Evolutionary conservation across 1,284 basidiomycete species (phyloP).

Genomic region (Bothia castanella): DNA sequence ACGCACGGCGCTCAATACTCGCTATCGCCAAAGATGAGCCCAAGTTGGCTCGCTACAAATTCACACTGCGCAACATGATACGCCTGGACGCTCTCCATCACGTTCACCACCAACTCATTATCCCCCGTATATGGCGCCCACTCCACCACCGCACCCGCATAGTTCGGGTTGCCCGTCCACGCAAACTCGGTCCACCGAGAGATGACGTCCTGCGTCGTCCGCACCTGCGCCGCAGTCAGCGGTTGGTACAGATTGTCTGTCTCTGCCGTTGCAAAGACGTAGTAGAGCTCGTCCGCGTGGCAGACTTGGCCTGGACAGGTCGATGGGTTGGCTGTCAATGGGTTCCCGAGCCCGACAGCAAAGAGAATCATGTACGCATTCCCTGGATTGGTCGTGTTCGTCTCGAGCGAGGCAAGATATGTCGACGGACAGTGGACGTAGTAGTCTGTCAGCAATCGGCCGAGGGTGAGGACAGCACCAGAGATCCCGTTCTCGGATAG

Average conservation of each 20-base stretch:
- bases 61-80: too few species aligned
- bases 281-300: conserved; percentile 14
- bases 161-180: conserved; percentile 11
- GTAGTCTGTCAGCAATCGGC: not conserved
- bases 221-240: conserved; percentile 1
- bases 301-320: conserved; percentile 6
- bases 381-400: too few species aligned
- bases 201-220: conserved; percentile 6
- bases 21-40: too few species aligned
- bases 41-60: too few species aligned
- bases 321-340: conserved; percentile 2
- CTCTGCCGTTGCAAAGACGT: conserved; percentile 12
- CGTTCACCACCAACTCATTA: too few species aligned
- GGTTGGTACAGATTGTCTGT: conserved; percentile 11
- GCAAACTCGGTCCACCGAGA: conserved; percentile 12
- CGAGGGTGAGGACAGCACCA: conserved; percentile 2
- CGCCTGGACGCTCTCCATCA: too few species aligned
- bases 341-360: not conserved
- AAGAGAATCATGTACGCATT: conserved; percentile 9
- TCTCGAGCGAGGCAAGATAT: too few species aligned
- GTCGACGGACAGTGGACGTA: too few species aligned
- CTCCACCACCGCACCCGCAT: conserved; percentile 6
- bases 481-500: conserved; percentile 1
- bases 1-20: too few species aligned
- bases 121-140: too few species aligned